These are phyloP conservation scores for Lodderomyces pseudojiufengensis DNA, from an alignment of 1,139 yeast species.

Conservation along the genomic window DNA sequence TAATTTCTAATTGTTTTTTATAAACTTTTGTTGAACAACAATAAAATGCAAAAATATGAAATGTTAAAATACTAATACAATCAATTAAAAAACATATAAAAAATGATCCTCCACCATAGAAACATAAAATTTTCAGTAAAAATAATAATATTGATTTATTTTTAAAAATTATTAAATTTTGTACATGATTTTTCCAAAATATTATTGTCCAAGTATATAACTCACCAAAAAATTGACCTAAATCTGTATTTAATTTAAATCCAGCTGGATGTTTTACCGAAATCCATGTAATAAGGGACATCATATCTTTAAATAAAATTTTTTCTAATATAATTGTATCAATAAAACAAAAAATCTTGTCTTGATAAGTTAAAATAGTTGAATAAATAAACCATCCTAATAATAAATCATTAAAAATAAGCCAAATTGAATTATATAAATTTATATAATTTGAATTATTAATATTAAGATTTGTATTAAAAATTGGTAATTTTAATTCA, in stretches of 20 bases:
- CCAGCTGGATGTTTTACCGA: conserved; percentile 89
- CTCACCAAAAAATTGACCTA: conserved; percentile 84
- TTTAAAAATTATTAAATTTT: not conserved
- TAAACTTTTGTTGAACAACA: conserved; percentile 76
- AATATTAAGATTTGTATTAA: conserved; percentile 38
- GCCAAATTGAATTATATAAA: conserved; percentile 85
- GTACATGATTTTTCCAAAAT: conserved; percentile 49
- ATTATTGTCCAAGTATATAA: conserved; percentile 80
- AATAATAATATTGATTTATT: not conserved
- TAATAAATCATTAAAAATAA: conserved; percentile 75
- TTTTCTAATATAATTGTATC: conserved; percentile 33
- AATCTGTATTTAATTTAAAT: conserved; percentile 81
- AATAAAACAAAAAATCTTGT: conserved; percentile 29
- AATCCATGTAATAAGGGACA: conserved; percentile 62
- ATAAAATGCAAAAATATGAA: conserved; percentile 76
- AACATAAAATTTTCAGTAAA: conserved; percentile 23
- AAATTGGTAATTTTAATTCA: conserved; percentile 33
- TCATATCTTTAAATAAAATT: conserved; percentile 33
- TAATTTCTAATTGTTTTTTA: conserved; percentile 65
- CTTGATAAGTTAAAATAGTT: conserved; percentile 44
- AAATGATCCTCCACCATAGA: conserved; percentile 66
- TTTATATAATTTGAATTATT: conserved; percentile 76
- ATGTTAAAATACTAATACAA: conserved; percentile 54
- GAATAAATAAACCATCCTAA: conserved; percentile 64
- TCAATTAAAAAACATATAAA: conserved; percentile 67